Percentiles rank a stretch among this genome's conserved stretches.
Evolutionary conservation across 352 stramenopile species (phyloP).

Genomic region (Pythium aquatile): DNA sequence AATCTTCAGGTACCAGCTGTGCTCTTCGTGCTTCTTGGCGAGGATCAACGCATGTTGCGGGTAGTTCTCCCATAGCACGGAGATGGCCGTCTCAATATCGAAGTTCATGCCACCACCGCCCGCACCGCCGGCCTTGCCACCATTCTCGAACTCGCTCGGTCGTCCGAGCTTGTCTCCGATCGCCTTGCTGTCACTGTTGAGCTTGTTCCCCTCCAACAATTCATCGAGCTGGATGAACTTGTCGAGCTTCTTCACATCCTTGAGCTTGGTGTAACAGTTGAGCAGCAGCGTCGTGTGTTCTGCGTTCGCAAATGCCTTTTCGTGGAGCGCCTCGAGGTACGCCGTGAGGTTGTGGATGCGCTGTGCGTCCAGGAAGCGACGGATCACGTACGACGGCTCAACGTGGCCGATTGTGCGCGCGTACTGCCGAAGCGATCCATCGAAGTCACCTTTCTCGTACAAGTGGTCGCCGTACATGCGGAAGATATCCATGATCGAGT

Average conservation of each 20-base stretch:
- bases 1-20: slow-evolving; percentile 93
- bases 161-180: slow-evolving; percentile 20
- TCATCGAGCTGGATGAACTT: slow-evolving; percentile 91
- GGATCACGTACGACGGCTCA: slow-evolving; percentile 98
- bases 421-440: slow-evolving; percentile 96
- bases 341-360: slow-evolving; percentile 95
- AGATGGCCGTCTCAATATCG: slow-evolving; percentile 91
- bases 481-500: slow-evolving; percentile 96
- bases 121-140: slow-evolving; percentile 27
- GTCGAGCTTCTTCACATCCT: slow-evolving; percentile 92
- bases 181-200: slow-evolving; percentile 16
- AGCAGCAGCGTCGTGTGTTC: slow-evolving; percentile 94
- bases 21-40: slow-evolving; percentile 88
- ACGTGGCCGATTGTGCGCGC: slow-evolving; percentile 96
- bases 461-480: slow-evolving; percentile 97
- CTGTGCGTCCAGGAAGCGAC: slow-evolving; percentile 96
- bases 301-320: slow-evolving; percentile 87
- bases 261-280: slow-evolving; percentile 95
- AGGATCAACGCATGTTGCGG: slow-evolving; percentile 87
- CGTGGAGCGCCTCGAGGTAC: slow-evolving; percentile 95
- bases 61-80: slow-evolving; percentile 92
- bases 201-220: slow-evolving; percentile 38
- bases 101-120: slow-evolving; percentile 65
- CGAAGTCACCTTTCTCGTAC: slow-evolving; percentile 97
- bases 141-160: slow-evolving; percentile 15